phyloP scores from a whole-genome alignment of 495 filamentous ascomycete species.

The Thermochaetoides thermophila region DNA sequence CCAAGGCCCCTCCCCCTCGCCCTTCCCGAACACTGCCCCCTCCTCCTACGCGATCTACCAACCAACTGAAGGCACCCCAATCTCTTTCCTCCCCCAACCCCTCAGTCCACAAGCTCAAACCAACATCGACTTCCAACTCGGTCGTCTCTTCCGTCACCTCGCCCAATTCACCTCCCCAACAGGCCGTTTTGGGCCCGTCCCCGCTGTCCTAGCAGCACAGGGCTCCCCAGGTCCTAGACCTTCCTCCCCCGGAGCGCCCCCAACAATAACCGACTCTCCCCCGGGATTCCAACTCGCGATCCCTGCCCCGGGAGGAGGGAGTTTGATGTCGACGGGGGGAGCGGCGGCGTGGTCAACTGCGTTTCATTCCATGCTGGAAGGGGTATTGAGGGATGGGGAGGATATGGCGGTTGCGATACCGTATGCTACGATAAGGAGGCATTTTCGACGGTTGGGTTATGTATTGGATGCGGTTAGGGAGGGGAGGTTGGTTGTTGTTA shows the following conservation, averaged over 20 bases:
- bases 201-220: constrained; percentile 18
- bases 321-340: constrained; percentile 7
- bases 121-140: constrained; percentile 19
- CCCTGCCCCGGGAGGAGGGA: no score
- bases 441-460: constrained; percentile 23
- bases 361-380: constrained; percentile 31
- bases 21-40: no score
- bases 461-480: constrained; percentile 24
- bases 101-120: constrained; percentile 8
- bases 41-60: constrained; percentile 21
- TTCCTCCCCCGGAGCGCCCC: background rate
- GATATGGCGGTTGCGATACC: constrained; percentile 30
- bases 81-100: constrained; percentile 14
- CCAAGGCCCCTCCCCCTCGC: constrained; percentile 12
- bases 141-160: constrained; percentile 20
- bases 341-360: constrained; percentile 26
- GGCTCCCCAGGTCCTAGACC: background rate
- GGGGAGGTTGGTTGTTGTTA: constrained; percentile 24
- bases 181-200: constrained; percentile 22
- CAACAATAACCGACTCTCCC: constrained; percentile 1
- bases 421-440: constrained; percentile 24
- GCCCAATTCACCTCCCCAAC: constrained; percentile 22
- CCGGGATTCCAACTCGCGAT: background rate
- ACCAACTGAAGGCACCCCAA: constrained; percentile 11
- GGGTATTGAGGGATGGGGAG: constrained; percentile 28